Percentiles rank a stretch among this genome's conserved stretches.
These are phyloP conservation scores for Ceriops decandra DNA, from an alignment of 345 rosid genomes.

Conservation along the genomic window DNA sequence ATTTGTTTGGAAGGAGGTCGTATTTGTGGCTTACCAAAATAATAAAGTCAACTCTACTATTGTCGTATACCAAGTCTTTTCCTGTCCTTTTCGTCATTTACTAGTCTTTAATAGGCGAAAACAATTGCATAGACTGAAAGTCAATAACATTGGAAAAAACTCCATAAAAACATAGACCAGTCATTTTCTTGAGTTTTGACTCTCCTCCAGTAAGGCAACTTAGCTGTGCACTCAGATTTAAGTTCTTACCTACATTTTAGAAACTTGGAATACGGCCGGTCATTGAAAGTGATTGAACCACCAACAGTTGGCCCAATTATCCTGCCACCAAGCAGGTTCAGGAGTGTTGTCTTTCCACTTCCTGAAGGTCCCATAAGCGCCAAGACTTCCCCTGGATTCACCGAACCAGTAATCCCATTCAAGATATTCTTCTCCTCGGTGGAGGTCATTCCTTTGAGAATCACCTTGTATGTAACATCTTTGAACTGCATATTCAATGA, in stretches of 20 bases:
- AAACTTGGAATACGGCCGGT: constrained; percentile 67
- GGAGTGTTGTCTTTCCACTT: constrained; percentile 88
- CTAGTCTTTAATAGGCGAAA: neutral
- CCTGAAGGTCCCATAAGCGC: constrained; percentile 99
- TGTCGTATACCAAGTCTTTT: neutral
- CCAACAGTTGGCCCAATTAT: constrained; percentile 41
- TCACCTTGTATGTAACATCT: constrained; percentile 74
- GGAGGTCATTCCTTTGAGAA: constrained; percentile 54
- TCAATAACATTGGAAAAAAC: neutral
- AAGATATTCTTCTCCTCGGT: constrained; percentile 62
- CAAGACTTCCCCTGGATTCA: constrained; percentile 81
- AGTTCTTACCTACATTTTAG: constrained; percentile 72
- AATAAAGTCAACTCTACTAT: neutral
- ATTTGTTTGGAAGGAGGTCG: neutral
- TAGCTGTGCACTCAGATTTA: neutral
- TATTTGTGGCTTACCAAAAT: neutral
- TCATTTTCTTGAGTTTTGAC: too few species aligned
- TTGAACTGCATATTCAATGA: constrained; percentile 50
- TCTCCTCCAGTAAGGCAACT: too few species aligned
- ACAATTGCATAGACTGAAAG: neutral
- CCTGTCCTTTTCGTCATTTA: neutral
- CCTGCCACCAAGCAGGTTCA: constrained; percentile 80
- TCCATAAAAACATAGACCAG: neutral
- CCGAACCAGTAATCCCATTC: constrained; percentile 76
- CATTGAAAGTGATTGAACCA: constrained; percentile 83